These are phyloP conservation scores for Tetrapisispora nanseiensis DNA, from an alignment of 805 yeast species.

Conservation along the genomic window DNA sequence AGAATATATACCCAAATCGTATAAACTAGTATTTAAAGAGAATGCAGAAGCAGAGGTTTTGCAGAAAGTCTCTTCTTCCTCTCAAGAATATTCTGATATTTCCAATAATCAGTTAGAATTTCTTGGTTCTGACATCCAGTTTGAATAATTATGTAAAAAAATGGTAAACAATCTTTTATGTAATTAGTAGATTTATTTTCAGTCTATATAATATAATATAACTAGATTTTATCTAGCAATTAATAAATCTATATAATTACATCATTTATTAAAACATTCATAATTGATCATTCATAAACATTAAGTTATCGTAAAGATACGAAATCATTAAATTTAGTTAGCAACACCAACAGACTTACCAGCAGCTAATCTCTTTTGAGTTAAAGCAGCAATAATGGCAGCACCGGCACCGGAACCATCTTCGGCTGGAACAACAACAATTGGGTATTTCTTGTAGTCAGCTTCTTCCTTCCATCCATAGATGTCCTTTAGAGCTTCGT, in stretches of 20 bases:
- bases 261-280: background rate
- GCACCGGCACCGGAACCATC: conserved; percentile 99
- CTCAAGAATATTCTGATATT: background rate
- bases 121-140: conserved; percentile 21
- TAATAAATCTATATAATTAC: background rate
- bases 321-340: conserved; percentile 6
- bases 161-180: background rate
- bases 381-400: conserved; percentile 92
- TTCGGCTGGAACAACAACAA: conserved; percentile 82
- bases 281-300: conserved; percentile 2
- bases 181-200: background rate
- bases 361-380: conserved; percentile 63
- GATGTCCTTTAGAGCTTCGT: conserved; percentile 77
- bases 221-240: background rate
- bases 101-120: conserved; percentile 3
- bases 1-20: no score
- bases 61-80: background rate
- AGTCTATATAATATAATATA: conserved; percentile 1
- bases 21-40: no score
- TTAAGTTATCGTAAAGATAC: conserved; percentile 1
- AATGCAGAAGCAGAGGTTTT: no score
- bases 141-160: conserved; percentile 4
- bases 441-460: conserved; percentile 50
- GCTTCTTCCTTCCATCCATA: conserved; percentile 58
- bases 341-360: conserved; percentile 59